Percentiles rank a stretch among this genome's conserved stretches.
These are phyloP conservation scores for Plasmopara viticola DNA, from an alignment of 352 stramenopile species.

Conservation along the genomic window DNA sequence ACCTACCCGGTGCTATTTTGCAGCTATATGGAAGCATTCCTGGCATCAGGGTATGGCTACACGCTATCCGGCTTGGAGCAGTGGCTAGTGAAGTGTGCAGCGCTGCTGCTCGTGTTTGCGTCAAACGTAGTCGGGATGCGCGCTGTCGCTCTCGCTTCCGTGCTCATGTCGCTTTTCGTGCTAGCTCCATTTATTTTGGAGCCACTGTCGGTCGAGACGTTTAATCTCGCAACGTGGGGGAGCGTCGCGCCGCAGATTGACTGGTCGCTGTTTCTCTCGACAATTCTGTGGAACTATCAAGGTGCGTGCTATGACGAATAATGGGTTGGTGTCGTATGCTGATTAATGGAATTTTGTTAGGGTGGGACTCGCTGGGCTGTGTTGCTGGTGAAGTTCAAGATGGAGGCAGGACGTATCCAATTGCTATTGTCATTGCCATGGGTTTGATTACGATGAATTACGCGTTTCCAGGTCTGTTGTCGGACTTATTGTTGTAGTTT, in stretches of 20 bases:
- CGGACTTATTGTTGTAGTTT: background rate
- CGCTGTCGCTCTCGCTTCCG: slow-evolving; percentile 59
- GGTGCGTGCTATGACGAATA: slow-evolving; percentile 16
- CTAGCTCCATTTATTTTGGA: slow-evolving; percentile 76
- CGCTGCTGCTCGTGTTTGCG: slow-evolving; percentile 62
- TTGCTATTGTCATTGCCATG: slow-evolving; percentile 78
- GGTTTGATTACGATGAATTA: slow-evolving; percentile 83
- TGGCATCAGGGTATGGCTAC: slow-evolving; percentile 53
- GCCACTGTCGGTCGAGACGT: slow-evolving; percentile 60
- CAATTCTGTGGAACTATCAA: slow-evolving; percentile 85
- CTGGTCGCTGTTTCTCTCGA: slow-evolving; percentile 83
- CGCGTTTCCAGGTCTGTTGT: slow-evolving; percentile 50
- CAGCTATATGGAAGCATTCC: slow-evolving; percentile 78
- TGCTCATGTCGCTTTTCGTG: slow-evolving; percentile 80
- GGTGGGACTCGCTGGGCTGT: slow-evolving; percentile 79
- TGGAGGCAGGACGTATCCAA: slow-evolving; percentile 70
- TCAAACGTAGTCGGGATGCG: slow-evolving; percentile 76
- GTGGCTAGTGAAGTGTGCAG: slow-evolving; percentile 67
- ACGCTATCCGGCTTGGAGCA: slow-evolving; percentile 41
- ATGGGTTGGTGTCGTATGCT: background rate
- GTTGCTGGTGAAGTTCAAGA: slow-evolving; percentile 84
- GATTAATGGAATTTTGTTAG: slow-evolving; percentile 13
- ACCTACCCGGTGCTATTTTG: slow-evolving; percentile 82
- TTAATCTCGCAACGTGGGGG: slow-evolving; percentile 70
- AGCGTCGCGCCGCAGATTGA: slow-evolving; percentile 60